A percentile compares a stretch with the other conserved stretches of the same genome.
These are phyloP conservation scores for Phytophthora uliginosa DNA, from an alignment of 352 stramenopile species.

Conservation along the genomic window DNA sequence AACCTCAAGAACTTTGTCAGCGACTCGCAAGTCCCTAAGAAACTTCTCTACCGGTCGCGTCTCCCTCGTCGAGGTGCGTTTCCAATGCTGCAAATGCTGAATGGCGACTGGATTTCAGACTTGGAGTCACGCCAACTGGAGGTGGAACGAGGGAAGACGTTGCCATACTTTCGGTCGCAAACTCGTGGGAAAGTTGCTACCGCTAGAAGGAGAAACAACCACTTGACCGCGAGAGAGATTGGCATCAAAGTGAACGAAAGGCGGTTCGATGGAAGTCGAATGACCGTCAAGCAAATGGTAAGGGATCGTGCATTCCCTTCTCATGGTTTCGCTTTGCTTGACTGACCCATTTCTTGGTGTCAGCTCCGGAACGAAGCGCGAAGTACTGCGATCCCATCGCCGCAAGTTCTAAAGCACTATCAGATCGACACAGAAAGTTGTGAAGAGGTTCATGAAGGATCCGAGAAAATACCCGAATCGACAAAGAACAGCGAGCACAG, in stretches of 20 bases:
- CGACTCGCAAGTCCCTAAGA: background rate
- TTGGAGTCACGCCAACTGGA: constrained; percentile 61
- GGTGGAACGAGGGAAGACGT: constrained; percentile 44
- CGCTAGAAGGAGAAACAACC: constrained; percentile 1
- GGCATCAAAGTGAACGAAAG: constrained; percentile 23
- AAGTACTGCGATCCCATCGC: constrained; percentile 49
- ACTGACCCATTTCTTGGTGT: background rate
- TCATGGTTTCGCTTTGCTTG: background rate
- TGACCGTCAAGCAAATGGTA: constrained; percentile 75
- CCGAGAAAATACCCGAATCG: constrained; percentile 2
- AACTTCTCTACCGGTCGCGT: constrained; percentile 46
- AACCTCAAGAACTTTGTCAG: constrained; percentile 37
- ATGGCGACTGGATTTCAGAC: constrained; percentile 71
- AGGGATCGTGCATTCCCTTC: background rate
- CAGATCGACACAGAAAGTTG: constrained; percentile 66
- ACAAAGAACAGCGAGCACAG: background rate
- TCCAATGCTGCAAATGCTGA: constrained; percentile 73
- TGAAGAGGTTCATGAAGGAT: constrained; percentile 29
- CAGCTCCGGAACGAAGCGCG: constrained; percentile 54
- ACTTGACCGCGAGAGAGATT: background rate
- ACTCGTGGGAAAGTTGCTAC: background rate
- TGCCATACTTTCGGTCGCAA: constrained; percentile 56
- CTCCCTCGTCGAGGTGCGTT: constrained; percentile 67
- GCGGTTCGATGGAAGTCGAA: constrained; percentile 68
- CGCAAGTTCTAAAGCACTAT: constrained; percentile 52